Evolutionary conservation across 345 rosid genomes (phyloP).

Genomic region (Raphanus raphanistrum): DNA sequence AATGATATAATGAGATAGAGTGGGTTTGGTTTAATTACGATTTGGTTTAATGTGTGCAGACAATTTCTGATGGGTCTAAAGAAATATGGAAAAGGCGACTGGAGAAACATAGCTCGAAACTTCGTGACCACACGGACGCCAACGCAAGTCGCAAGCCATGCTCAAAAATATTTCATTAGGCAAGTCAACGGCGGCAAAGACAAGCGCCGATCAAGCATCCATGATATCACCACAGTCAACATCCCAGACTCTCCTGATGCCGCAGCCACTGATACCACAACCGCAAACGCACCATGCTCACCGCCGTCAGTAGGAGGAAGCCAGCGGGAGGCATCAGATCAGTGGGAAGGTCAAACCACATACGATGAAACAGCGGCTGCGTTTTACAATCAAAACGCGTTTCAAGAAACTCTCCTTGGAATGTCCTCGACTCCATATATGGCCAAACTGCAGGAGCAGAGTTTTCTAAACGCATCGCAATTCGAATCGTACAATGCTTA

Average conservation of each 20-base stretch:
- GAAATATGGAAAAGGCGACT: conserved; percentile 97
- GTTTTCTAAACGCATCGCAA: conserved; percentile 59
- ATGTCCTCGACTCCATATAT: conserved; percentile 53
- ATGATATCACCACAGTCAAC: conserved; percentile 86
- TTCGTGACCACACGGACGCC: conserved; percentile 89
- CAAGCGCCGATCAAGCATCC: conserved; percentile 95
- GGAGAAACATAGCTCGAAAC: conserved; percentile 94
- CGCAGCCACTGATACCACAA: conserved; percentile 42
- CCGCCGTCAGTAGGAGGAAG: conserved; percentile 42
- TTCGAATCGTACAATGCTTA: conserved; percentile 50
- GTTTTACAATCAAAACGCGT: conserved; percentile 45
- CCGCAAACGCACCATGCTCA: conserved; percentile 42
- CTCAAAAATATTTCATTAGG: conserved; percentile 93
- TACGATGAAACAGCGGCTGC: conserved; percentile 36
- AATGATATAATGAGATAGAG: background rate
- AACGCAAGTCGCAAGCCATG: conserved; percentile 98
- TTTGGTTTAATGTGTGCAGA: conserved; percentile 43
- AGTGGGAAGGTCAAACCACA: conserved; percentile 34
- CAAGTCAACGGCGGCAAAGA: conserved; percentile 95
- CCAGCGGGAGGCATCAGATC: conserved; percentile 32
- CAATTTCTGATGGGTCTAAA: conserved; percentile 89
- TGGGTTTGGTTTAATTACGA: background rate
- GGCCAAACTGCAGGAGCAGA: conserved; percentile 61
- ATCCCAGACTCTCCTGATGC: conserved; percentile 53
- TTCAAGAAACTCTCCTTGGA: conserved; percentile 51